Base-by-base conservation (phyloP, 2,329 filamentous ascomycete genomes). In the Aphanoascus verrucosus region DNA sequence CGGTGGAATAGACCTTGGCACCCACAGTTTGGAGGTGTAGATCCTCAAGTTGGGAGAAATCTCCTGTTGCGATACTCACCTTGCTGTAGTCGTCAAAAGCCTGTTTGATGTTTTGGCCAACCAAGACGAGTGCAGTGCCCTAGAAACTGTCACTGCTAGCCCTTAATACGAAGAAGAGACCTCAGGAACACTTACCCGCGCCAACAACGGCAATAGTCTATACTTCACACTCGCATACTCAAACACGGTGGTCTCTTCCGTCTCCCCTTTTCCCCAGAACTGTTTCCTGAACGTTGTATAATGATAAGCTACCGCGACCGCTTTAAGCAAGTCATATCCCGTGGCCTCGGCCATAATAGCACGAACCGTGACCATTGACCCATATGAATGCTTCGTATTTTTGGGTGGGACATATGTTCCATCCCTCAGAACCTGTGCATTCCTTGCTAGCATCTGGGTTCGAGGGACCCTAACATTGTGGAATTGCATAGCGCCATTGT, bases 401-500 rank as follows among this genome's bases (percentile, higher is more conserved):
- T 63, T 63, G 1, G 61, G 54, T 15, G 57, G 44, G 8, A 58
- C 56, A 49, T 69, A 69, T 2, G 51, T 59, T 23, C 67, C 67
- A 28, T 63, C 59, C n/a, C 58, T 49, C n/a, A 58, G 54, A 8
- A 70, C 61, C 32, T 62, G 56, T 1, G 64, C 60, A 54, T 66
- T 60, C 3, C 63, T 54, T 14, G 56, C 59, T 12, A 70, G 57
- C 60, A 69, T 64, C 32, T 67, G 63, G 23, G 52, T 59, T 20
- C 66, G 60, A 8, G 67, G 67, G 38, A 69, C 62, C 15, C 64
- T 58, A 20, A 69, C 62, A 28, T 66, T 53, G 38, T 67, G 53
- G 46, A 70, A 68, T 44, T 59, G 58, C 28, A 66, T 59, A 35
- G 64, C 67, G 19, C 66, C 68, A 55, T 69, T 70, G 38, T 57